Evolutionary conservation across 768 basidiomycete genomes (phyloP), one percentile per base, ranked within the genome.

Genomic region (Termitomyces sp.): DNA sequence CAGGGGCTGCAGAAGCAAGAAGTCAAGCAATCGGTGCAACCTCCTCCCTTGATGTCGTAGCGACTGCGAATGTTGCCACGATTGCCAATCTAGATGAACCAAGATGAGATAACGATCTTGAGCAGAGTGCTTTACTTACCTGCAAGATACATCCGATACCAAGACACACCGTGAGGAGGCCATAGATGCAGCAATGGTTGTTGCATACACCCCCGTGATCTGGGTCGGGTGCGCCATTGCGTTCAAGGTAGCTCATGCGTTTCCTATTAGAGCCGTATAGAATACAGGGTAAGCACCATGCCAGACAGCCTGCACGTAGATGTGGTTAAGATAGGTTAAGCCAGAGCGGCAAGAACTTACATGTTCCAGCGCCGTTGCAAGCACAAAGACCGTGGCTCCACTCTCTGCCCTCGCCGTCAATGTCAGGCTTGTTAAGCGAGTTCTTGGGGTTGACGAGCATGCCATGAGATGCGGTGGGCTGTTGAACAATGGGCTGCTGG

Each of bases 1-100:
- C 80, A 81, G 5, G 78, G 69, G 0, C 46, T 53, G 63, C 78
- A 80, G 59, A 64, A 79, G 32, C 58, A 71, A 6, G 70, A 57
- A 4, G 66, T 43, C 19, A 53, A 54, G 48, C 71, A 78, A 60
- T 78, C 78, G 4, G 64, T 65, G 46, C 64, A 60, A 3, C 59
- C 48, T 25, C 63, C 66, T 29, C 79, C 80, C 16, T 65, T 62
- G 51, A 81, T 76, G 27, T 53, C 54, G 57, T 77, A 77, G 40
- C 77, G 73, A 1, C 35, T 25, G 44, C 78, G 74, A 44, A 72
- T 53, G 17, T 63, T 63, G 4, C 14, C 31, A 5, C 47, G 52
- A 34, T 21, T 34, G n/a, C 19, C 23, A 5, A 49, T 23, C 47
- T 54, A 27, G n/a, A 16, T 37, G 17, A 14, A 27, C 25, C 12